A percentile compares a stretch with the other conserved stretches of the same genome.
Evolutionary conservation across 2,329 filamentous ascomycete genomes (phyloP).

Genomic region (Colletotrichum tofieldiae): DNA sequence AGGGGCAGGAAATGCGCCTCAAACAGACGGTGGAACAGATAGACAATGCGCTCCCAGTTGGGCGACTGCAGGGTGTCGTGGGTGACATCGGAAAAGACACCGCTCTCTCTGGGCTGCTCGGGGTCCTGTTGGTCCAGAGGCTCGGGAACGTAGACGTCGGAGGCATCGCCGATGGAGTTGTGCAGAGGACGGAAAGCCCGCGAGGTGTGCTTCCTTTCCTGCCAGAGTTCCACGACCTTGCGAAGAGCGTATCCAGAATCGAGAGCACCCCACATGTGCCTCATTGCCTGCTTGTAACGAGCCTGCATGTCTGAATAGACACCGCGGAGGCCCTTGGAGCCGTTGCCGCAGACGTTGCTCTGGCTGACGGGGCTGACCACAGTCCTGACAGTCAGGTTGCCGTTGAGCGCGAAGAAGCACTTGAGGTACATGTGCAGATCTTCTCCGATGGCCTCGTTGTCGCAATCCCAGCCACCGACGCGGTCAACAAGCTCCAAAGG

Average conservation of each 20-base stretch:
- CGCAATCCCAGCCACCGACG: slow-evolving; percentile 81
- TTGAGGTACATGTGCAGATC: slow-evolving; percentile 86
- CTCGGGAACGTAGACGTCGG: slow-evolving; percentile 65
- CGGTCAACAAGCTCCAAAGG: slow-evolving; percentile 77
- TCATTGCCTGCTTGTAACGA: slow-evolving; percentile 79
- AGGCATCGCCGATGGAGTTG: slow-evolving; percentile 61
- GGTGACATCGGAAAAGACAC: slow-evolving; percentile 70
- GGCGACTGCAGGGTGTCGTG: slow-evolving; percentile 66
- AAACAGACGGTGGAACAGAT: slow-evolving; percentile 78
- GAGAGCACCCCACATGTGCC: slow-evolving; percentile 84
- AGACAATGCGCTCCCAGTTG: slow-evolving; percentile 70
- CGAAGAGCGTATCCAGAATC: slow-evolving; percentile 78
- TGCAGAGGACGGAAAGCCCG: slow-evolving; percentile 71
- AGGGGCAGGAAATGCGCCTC: slow-evolving; percentile 81
- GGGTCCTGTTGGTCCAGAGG: slow-evolving; percentile 56
- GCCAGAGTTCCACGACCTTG: slow-evolving; percentile 71
- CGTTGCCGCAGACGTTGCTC: slow-evolving; percentile 77
- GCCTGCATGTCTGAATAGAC: slow-evolving; percentile 72
- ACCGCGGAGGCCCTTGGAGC: slow-evolving; percentile 67
- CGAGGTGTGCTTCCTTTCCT: slow-evolving; percentile 70
- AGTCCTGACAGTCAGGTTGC: slow-evolving; percentile 75
- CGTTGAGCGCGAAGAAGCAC: slow-evolving; percentile 82
- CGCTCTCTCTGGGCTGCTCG: slow-evolving; percentile 62
- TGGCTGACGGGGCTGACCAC: slow-evolving; percentile 80
- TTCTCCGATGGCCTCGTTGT: slow-evolving; percentile 80